Conservation (phyloP, 2,329 filamentous ascomycete species). For the Pseudogymnoascus pannorum region DNA sequence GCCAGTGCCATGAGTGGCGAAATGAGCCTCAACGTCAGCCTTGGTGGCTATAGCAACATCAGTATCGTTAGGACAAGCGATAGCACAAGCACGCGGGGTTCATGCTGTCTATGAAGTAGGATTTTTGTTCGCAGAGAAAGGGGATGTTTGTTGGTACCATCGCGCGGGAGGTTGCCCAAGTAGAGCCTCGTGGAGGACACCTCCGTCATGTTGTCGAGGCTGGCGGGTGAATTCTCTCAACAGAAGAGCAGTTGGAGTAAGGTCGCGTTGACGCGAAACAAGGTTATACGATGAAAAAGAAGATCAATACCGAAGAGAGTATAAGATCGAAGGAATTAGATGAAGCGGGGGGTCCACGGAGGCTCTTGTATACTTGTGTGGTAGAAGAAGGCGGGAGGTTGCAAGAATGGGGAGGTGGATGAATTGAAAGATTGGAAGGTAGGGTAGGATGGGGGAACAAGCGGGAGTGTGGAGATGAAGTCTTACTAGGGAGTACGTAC, state of each 20-base stretch:
- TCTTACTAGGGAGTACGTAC: background rate
- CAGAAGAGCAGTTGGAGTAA: background rate
- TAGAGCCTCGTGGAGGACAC: slow-evolving; percentile 94
- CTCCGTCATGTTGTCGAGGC: slow-evolving; percentile 54
- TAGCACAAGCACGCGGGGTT: slow-evolving; percentile 8
- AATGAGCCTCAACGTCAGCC: slow-evolving; percentile 91
- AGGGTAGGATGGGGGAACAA: too few relatives aligned
- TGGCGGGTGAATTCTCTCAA: background rate
- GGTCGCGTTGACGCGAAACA: background rate
- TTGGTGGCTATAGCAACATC: slow-evolving; percentile 65
- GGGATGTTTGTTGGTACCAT: slow-evolving; percentile 56
- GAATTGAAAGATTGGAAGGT: background rate
- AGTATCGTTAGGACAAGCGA: background rate
- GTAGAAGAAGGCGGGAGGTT: background rate
- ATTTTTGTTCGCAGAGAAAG: slow-evolving; percentile 8
- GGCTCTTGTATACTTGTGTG: background rate
- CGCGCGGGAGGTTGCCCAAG: slow-evolving; percentile 93
- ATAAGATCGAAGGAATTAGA: background rate
- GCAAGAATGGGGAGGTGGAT: background rate
- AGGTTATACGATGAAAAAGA: background rate
- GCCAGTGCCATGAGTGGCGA: slow-evolving; percentile 89
- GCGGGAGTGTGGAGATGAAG: background rate
- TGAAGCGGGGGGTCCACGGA: background rate
- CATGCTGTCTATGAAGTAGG: slow-evolving; percentile 1
- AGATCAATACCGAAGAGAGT: background rate